phyloP scores from a whole-genome alignment of 164 flowering plant species.

The Houttuynia cordata region DNA sequence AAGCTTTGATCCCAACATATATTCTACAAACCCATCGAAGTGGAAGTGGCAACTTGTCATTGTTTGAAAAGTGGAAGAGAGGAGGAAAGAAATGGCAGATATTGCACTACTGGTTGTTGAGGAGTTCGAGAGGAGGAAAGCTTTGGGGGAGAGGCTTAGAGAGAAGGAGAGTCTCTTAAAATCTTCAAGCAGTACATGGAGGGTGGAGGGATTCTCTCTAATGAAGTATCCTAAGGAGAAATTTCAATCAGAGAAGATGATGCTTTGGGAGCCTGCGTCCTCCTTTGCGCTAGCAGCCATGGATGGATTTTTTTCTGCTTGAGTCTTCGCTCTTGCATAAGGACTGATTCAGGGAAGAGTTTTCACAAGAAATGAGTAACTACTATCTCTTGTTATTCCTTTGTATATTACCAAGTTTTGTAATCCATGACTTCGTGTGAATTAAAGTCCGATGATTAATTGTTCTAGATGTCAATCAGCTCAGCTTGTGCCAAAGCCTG shows the following conservation, averaged over 20 bases:
- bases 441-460: too few species aligned
- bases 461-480: too few species aligned
- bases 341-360: too few species aligned
- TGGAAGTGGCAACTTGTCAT: too few species aligned
- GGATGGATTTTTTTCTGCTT: slow-evolving; percentile 61
- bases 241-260: slow-evolving; percentile 12
- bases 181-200: slow-evolving; percentile 11
- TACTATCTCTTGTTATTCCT: too few species aligned
- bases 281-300: slow-evolving; percentile 37
- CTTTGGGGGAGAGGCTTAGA: slow-evolving; percentile 1
- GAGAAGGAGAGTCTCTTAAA: slow-evolving; percentile 6
- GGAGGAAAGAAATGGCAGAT: slow-evolving; percentile 37
- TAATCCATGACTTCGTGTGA: too few species aligned
- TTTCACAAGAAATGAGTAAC: too few species aligned
- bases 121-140: slow-evolving; percentile 62
- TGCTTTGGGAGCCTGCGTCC: slow-evolving; percentile 25
- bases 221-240: slow-evolving; percentile 10
- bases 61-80: not conserved
- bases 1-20: too few species aligned
- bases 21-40: too few species aligned
- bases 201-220: slow-evolving; percentile 12
- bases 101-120: slow-evolving; percentile 67
- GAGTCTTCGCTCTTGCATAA: not conserved
- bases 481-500: too few species aligned
- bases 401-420: too few species aligned